Conservation (phyloP, 306 rosid genomes). For the Malus sieversii region DNA sequence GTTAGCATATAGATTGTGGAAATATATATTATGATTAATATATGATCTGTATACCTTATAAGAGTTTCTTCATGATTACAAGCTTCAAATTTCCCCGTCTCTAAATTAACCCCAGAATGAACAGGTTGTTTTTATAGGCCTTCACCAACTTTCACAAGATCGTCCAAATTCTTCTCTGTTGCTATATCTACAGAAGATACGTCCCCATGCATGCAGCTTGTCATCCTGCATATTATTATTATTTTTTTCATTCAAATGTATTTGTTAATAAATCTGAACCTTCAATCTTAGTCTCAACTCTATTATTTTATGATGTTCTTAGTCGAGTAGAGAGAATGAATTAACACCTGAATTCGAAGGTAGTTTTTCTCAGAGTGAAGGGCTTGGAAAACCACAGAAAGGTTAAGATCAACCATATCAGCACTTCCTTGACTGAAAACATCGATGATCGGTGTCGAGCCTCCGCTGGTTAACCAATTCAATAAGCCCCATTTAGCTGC, state of each 20-base stretch:
- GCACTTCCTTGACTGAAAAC: constrained; percentile 33
- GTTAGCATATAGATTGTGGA: not conserved
- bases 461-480: constrained; percentile 34
- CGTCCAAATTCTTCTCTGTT: constrained; percentile 39
- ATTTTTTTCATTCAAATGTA: not conserved
- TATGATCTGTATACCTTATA: constrained; percentile 21
- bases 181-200: constrained; percentile 46
- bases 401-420: constrained; percentile 48
- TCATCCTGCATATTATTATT: constrained; percentile 37
- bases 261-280: not conserved
- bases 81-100: constrained; percentile 28
- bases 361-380: constrained; percentile 34
- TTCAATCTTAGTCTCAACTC: not conserved
- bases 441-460: constrained; percentile 39
- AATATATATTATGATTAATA: not conserved
- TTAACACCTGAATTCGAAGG: constrained; percentile 25
- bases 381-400: constrained; percentile 32
- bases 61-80: constrained; percentile 30
- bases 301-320: not conserved
- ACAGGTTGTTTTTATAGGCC: constrained; percentile 40
- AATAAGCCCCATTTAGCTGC: constrained; percentile 52
- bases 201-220: constrained; percentile 25
- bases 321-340: not conserved
- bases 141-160: constrained; percentile 44
- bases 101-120: constrained; percentile 39